phyloP scores from a whole-genome alignment of 2,329 filamentous ascomycete genomes.

The Beauveria australis region DNA sequence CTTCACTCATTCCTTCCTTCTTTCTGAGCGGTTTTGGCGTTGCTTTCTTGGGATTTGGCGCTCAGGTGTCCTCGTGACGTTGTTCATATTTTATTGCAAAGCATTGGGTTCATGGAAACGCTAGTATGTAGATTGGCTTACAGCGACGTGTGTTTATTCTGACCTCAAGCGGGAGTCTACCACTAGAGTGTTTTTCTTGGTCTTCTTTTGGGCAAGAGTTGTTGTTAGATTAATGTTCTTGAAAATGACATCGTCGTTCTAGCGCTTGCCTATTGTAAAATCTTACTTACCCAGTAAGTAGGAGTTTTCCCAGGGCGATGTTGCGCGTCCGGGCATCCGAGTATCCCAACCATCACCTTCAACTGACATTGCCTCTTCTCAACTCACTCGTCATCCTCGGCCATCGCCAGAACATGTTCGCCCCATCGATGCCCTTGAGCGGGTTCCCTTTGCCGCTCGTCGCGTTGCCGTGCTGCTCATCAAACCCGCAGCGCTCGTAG shows the following conservation, averaged over 20 bases:
- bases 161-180: background rate
- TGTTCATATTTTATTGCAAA: background rate
- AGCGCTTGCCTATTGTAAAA: too few relatives aligned
- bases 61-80: background rate
- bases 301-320: too few relatives aligned
- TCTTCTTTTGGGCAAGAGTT: background rate
- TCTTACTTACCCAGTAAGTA: too few relatives aligned
- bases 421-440: conserved; percentile 1
- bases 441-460: conserved; percentile 4
- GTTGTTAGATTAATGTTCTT: too few relatives aligned
- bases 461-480: conserved; percentile 7
- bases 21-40: background rate
- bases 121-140: background rate
- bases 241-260: too few relatives aligned
- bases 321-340: too few relatives aligned
- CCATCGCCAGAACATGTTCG: conserved; percentile 9
- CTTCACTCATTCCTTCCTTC: background rate
- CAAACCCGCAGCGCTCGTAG: conserved; percentile 18
- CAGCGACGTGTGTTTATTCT: background rate
- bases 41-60: background rate
- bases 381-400: background rate
- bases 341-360: too few relatives aligned
- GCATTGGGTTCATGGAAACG: background rate
- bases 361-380: background rate
- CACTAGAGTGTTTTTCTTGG: background rate